These are phyloP conservation scores for Solanum hybrid DNA, from an alignment of 305 asterid genomes.

Conservation along the genomic window DNA sequence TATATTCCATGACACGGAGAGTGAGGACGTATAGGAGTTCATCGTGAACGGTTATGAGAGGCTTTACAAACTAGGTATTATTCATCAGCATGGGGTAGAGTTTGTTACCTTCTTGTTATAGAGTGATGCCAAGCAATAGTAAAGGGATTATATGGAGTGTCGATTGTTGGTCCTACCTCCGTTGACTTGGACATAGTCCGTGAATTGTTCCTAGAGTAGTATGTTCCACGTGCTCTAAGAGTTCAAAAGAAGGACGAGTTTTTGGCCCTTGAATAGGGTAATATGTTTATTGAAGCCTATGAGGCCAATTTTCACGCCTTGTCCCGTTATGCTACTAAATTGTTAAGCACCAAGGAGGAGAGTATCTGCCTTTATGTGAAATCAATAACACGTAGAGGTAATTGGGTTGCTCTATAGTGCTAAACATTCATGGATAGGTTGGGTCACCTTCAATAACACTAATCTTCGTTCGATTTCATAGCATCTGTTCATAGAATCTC, in stretches of 20 bases:
- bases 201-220: background rate
- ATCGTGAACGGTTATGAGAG: background rate
- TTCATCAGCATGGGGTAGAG: background rate
- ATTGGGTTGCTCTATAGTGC: background rate
- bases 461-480: too few species aligned
- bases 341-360: background rate
- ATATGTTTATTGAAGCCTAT: background rate
- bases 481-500: background rate
- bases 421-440: background rate
- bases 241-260: background rate
- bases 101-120: background rate
- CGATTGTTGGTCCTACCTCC: background rate
- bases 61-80: background rate
- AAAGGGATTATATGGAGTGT: background rate
- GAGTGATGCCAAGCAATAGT: background rate
- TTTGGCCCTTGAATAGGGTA: background rate
- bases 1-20: background rate
- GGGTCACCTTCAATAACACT: background rate
- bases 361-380: background rate
- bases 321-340: background rate
- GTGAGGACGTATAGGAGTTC: background rate
- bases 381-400: background rate
- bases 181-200: background rate
- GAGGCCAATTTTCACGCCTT: background rate
- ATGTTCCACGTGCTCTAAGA: background rate